These are phyloP conservation scores for Solanum hybrid DNA, from an alignment of 305 asterid species.

Conservation along the genomic window DNA sequence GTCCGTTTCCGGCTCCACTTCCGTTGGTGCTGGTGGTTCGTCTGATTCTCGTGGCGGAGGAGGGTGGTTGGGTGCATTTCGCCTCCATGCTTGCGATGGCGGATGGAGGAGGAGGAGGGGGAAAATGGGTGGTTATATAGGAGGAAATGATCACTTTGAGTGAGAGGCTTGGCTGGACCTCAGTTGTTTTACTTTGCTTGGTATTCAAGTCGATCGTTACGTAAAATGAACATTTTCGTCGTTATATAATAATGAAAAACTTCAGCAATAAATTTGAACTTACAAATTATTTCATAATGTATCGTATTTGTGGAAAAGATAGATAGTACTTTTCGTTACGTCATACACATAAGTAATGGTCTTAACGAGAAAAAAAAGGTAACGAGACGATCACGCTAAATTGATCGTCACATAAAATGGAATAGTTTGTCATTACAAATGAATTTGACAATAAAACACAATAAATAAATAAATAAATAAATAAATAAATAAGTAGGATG, in stretches of 20 bases:
- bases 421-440: neutral
- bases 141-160: neutral
- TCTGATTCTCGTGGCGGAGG: slow-evolving; percentile 2
- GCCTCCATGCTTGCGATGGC: slow-evolving; percentile 22
- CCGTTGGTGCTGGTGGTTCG: slow-evolving; percentile 25
- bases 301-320: neutral
- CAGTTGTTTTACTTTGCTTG: neutral
- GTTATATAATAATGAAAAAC: neutral
- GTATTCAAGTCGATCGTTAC: neutral
- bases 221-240: neutral
- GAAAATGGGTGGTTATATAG: neutral
- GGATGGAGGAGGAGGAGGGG: slow-evolving; percentile 4
- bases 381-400: neutral
- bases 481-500: no score
- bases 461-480: no score
- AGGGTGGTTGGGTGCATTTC: slow-evolving; percentile 6
- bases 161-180: neutral
- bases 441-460: no score
- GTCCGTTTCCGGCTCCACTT: slow-evolving; percentile 38
- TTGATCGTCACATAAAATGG: neutral
- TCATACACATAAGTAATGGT: neutral
- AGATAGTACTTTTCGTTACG: no score
- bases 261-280: neutral
- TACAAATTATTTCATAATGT: neutral
- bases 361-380: neutral